Percentiles rank a stretch among this genome's conserved stretches.
Evolutionary conservation across 2,329 filamentous ascomycete genomes (phyloP).

Genomic region (Beauveria asiatica): DNA sequence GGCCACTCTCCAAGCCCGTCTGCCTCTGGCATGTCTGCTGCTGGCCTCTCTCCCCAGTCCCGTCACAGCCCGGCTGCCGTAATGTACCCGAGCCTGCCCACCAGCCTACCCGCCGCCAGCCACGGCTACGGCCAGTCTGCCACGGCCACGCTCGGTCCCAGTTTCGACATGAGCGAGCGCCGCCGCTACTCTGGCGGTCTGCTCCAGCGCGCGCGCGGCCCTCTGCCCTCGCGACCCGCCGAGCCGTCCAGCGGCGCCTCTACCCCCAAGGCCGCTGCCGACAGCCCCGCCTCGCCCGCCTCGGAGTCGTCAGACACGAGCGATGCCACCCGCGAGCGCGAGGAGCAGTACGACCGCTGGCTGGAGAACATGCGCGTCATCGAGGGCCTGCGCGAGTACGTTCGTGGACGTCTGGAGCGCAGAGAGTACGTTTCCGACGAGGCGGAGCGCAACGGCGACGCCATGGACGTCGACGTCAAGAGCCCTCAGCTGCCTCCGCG

Average conservation of each 20-base stretch:
- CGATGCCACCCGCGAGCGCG: slow-evolving; percentile 44
- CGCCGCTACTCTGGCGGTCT: slow-evolving; percentile 59
- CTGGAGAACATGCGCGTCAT: slow-evolving; percentile 58
- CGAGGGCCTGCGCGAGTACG: slow-evolving; percentile 50
- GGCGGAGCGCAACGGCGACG: slow-evolving; percentile 18
- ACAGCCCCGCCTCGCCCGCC: slow-evolving; percentile 44
- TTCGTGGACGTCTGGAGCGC: slow-evolving; percentile 48
- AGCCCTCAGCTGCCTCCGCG: slow-evolving; percentile 20
- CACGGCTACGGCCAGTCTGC: slow-evolving; percentile 62
- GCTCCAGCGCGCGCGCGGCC: slow-evolving; percentile 49
- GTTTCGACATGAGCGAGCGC: slow-evolving; percentile 53
- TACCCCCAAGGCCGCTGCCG: slow-evolving; percentile 35
- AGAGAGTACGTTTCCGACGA: slow-evolving; percentile 41
- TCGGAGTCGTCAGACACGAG: slow-evolving; percentile 44
- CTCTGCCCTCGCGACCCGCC: slow-evolving; percentile 25
- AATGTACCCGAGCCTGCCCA: slow-evolving; percentile 63
- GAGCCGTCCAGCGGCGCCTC: slow-evolving; percentile 31
- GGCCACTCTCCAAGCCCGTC: slow-evolving; percentile 68
- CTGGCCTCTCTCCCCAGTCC: slow-evolving; percentile 45
- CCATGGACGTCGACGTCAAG: slow-evolving; percentile 30
- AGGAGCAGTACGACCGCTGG: slow-evolving; percentile 57
- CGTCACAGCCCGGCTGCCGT: slow-evolving; percentile 52
- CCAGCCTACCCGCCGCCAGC: slow-evolving; percentile 50
- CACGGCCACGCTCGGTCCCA: slow-evolving; percentile 62
- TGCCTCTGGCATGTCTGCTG: slow-evolving; percentile 54